Conservation (phyloP, 2,329 filamentous ascomycete species). For the Ceratocystis lukuohia region DNA sequence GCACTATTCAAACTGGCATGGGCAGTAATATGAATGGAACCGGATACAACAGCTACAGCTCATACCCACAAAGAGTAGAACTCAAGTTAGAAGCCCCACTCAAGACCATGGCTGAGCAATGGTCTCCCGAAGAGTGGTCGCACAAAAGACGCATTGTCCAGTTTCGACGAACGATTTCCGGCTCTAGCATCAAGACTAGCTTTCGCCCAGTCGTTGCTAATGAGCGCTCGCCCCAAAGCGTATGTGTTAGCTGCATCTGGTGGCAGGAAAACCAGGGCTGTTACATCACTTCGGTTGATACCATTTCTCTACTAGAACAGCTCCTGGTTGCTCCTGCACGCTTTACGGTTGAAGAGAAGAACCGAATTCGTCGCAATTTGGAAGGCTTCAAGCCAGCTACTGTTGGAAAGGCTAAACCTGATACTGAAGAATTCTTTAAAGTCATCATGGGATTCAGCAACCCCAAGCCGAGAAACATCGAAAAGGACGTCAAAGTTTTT, state of each 20-base stretch:
- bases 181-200: constrained; percentile 65
- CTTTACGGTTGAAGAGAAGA: constrained; percentile 97
- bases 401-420: constrained; percentile 80
- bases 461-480: constrained; percentile 92
- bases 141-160: constrained; percentile 73
- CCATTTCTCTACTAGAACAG: constrained; percentile 86
- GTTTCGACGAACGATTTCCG: constrained; percentile 70
- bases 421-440: constrained; percentile 97
- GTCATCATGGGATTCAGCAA: constrained; percentile 95
- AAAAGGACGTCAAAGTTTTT: constrained; percentile 98
- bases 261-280: constrained; percentile 87
- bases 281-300: constrained; percentile 93
- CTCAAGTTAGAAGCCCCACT: constrained; percentile 79
- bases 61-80: constrained; percentile 58
- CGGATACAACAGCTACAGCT: constrained; percentile 64
- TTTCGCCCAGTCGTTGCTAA: constrained; percentile 70
- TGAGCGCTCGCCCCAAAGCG: constrained; percentile 68
- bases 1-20: constrained; percentile 34
- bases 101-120: constrained; percentile 67
- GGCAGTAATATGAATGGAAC: constrained; percentile 27
- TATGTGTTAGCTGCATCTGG: constrained; percentile 94
- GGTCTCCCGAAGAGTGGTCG: constrained; percentile 69
- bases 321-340: constrained; percentile 60
- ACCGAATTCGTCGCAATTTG: constrained; percentile 86
- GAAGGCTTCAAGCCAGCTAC: constrained; percentile 89